Percentiles rank a stretch among this genome's conserved stretches.
Conservation (phyloP, 1,284 basidiomycete species). For the Heterobasidion parviporum region DNA sequence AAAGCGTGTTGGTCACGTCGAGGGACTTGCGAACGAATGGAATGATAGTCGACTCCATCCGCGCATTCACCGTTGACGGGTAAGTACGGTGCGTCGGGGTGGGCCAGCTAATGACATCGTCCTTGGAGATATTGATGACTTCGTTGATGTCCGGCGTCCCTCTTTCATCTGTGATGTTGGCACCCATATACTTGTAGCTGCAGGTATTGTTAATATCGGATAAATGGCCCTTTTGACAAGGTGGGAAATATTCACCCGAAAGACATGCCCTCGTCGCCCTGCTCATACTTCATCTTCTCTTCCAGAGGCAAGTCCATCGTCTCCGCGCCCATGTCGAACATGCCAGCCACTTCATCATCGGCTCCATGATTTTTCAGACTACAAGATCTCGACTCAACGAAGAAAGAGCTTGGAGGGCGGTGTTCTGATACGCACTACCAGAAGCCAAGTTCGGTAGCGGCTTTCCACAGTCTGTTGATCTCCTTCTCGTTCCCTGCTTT, state of each 20-base stretch:
- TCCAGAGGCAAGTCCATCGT: constrained; percentile 24
- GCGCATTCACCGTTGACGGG: constrained; percentile 9
- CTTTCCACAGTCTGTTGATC: constrained; percentile 1
- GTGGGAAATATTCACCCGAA: constrained; percentile 18
- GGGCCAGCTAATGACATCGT: constrained; percentile 22
- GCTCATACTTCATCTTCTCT: constrained; percentile 28
- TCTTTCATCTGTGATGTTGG: constrained; percentile 23
- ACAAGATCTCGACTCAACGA: background rate
- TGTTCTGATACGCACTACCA: constrained; percentile 1
- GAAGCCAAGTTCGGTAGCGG: constrained; percentile 2
- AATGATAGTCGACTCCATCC: constrained; percentile 22
- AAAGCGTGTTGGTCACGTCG: constrained; percentile 23
- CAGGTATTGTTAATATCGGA: background rate
- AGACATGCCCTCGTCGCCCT: constrained; percentile 25
- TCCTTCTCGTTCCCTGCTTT: background rate
- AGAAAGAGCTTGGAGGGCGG: no score
- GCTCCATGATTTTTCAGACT: constrained; percentile 21
- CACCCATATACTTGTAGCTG: constrained; percentile 27
- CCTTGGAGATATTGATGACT: constrained; percentile 25
- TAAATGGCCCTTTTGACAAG: background rate
- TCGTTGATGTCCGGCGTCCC: constrained; percentile 25
- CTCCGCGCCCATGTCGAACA: constrained; percentile 27
- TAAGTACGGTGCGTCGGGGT: constrained; percentile 5
- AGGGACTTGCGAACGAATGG: constrained; percentile 25
- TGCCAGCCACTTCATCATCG: constrained; percentile 21